These are phyloP conservation scores for Helianthus annuus DNA, from an alignment of 129 eudicot species.

Conservation along the genomic window DNA sequence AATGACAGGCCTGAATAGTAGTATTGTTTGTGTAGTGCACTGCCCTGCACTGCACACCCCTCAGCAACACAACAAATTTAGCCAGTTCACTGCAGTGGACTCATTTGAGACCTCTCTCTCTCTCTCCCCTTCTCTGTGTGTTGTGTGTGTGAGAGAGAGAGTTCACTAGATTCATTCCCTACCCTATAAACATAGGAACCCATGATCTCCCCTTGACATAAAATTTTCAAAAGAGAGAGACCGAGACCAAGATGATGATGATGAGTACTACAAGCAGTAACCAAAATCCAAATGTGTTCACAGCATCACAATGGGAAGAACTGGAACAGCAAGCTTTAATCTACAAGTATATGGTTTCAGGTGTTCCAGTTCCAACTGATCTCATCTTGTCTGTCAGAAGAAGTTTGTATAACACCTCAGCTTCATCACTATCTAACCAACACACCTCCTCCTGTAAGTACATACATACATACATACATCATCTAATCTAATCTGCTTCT, in stretches of 20 bases:
- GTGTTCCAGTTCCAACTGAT: slow-evolving; percentile 53
- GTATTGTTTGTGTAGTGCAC: slow-evolving; percentile 23
- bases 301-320: slow-evolving; percentile 55
- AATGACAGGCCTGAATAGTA: slow-evolving; percentile 28
- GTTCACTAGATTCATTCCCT: slow-evolving; percentile 28
- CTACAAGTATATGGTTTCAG: slow-evolving; percentile 60
- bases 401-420: slow-evolving; percentile 25
- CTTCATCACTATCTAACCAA: slow-evolving; percentile 34
- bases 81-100: slow-evolving; percentile 35
- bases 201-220: slow-evolving; percentile 19
- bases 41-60: slow-evolving; percentile 29
- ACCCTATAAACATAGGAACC: slow-evolving; percentile 34
- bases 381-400: slow-evolving; percentile 46
- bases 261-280: slow-evolving; percentile 30
- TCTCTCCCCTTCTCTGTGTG: neutral
- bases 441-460: slow-evolving; percentile 22
- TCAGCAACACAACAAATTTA: slow-evolving; percentile 41
- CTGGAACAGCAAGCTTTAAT: slow-evolving; percentile 57
- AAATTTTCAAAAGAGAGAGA: neutral
- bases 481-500: neutral
- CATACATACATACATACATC: neutral
- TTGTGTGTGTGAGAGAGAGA: neutral
- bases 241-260: slow-evolving; percentile 27
- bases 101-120: slow-evolving; percentile 18
- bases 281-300: slow-evolving; percentile 36